Evolutionary conservation across 1,284 basidiomycete genomes (phyloP).

Genomic region (Schizophyllum amplum): DNA sequence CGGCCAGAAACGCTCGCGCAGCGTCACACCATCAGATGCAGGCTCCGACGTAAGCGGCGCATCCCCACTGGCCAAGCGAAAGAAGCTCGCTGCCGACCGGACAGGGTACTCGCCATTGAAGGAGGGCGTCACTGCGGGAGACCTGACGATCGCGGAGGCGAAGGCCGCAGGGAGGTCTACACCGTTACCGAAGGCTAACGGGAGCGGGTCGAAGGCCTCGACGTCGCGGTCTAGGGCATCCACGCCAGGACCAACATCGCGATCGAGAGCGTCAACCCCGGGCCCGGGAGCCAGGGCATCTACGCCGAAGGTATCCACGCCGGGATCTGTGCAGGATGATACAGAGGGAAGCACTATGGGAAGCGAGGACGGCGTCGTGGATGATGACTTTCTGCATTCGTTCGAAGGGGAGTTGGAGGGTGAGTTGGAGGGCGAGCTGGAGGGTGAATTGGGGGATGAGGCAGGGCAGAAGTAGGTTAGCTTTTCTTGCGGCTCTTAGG

Average conservation of each 20-base stretch:
- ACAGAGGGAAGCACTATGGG: background rate
- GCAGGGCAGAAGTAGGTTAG: too few species aligned
- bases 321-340: background rate
- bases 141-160: conserved; percentile 27
- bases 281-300: too few species aligned
- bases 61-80: conserved; percentile 71
- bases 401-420: background rate
- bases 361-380: background rate
- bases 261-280: background rate
- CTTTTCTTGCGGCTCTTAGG: too few species aligned
- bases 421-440: background rate
- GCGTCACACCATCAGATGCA: conserved; percentile 58
- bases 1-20: conserved; percentile 57
- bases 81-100: conserved; percentile 57
- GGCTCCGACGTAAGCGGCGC: conserved; percentile 23
- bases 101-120: conserved; percentile 59
- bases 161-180: conserved; percentile 7
- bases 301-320: too few species aligned
- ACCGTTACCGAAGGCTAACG: too few species aligned
- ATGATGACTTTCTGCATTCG: background rate
- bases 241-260: background rate
- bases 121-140: conserved; percentile 53
- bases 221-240: conserved; percentile 13
- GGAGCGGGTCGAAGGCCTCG: conserved; percentile 15
- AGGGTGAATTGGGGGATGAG: background rate